Conservation (phyloP, 192 early-diverging fungal genomes). For the Diversispora epigaea region DNA sequence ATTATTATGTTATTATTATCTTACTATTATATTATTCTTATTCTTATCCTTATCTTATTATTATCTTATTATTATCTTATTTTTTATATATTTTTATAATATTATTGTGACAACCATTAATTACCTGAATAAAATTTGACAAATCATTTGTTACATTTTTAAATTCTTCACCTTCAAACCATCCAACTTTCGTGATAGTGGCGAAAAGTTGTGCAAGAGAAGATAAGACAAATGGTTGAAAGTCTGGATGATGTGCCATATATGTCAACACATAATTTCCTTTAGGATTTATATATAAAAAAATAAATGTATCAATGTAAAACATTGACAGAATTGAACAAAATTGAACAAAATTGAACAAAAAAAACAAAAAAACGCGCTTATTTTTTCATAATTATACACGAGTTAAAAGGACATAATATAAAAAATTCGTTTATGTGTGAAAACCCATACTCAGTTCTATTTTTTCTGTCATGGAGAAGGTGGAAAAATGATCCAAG, state of each 20-base stretch:
- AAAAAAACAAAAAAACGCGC: conserved; percentile 31
- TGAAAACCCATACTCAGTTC: conserved; percentile 51
- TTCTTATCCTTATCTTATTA: no score
- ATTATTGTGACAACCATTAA: background rate
- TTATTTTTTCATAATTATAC: conserved; percentile 38
- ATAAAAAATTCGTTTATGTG: background rate
- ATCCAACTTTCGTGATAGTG: conserved; percentile 65
- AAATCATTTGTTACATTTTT: conserved; percentile 51
- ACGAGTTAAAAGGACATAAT: conserved; percentile 22
- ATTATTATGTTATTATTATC: no score
- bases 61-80: no score
- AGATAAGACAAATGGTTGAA: conserved; percentile 58
- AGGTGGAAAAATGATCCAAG: conserved; percentile 56
- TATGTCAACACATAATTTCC: conserved; percentile 65
- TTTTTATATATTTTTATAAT: no score
- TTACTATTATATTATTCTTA: no score
- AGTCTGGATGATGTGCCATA: conserved; percentile 54
- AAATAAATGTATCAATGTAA: background rate
- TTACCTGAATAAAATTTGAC: conserved; percentile 60
- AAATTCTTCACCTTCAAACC: conserved; percentile 74
- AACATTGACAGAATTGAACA: conserved; percentile 2
- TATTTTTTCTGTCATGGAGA: conserved; percentile 50
- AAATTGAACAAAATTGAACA: conserved; percentile 24
- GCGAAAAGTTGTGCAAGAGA: conserved; percentile 62
- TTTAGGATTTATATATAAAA: conserved; percentile 23